phyloP scores from a whole-genome alignment of 106 monocot species.

The Dactylorhiza incarnata region DNA sequence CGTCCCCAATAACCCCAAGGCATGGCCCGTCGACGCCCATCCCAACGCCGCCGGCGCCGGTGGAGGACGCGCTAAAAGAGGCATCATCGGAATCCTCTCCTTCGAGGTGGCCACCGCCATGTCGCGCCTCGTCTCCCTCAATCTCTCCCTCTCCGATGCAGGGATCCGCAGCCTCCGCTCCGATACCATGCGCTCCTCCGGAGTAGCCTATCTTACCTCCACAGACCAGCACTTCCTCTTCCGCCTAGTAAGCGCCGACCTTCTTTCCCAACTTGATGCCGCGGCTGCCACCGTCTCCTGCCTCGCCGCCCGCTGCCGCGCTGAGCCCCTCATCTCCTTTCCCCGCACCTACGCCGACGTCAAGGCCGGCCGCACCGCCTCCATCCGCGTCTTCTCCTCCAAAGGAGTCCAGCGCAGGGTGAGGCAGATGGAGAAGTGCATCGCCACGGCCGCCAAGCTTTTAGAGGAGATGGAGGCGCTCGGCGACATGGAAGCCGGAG shows the following conservation, averaged over 20 bases:
- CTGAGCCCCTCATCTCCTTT: conserved; percentile 19
- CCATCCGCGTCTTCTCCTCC: neutral
- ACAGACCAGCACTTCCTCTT: conserved; percentile 60
- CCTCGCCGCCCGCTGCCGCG: conserved; percentile 28
- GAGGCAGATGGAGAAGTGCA: conserved; percentile 51
- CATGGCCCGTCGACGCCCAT: neutral
- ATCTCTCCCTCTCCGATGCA: conserved; percentile 45
- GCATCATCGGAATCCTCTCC: neutral
- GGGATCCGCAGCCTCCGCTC: conserved; percentile 38
- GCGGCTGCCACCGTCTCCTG: conserved; percentile 42
- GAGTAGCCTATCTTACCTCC: conserved; percentile 69
- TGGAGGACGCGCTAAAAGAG: neutral
- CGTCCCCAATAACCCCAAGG: neutral
- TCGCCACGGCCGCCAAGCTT: conserved; percentile 19
- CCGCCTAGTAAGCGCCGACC: conserved; percentile 55
- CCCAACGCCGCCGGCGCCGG: neutral
- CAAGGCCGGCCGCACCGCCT: conserved; percentile 30
- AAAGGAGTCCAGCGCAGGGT: conserved; percentile 36
- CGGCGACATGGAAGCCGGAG: conserved; percentile 41
- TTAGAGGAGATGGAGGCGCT: conserved; percentile 56
- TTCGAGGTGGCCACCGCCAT: conserved; percentile 13
- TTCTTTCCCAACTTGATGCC: conserved; percentile 50
- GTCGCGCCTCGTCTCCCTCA: conserved; percentile 58
- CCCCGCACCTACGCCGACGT: conserved; percentile 42
- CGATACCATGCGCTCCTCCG: conserved; percentile 49